Evolutionary conservation across 352 stramenopile species (phyloP).

Genomic region (Blastocystis sp.): DNA sequence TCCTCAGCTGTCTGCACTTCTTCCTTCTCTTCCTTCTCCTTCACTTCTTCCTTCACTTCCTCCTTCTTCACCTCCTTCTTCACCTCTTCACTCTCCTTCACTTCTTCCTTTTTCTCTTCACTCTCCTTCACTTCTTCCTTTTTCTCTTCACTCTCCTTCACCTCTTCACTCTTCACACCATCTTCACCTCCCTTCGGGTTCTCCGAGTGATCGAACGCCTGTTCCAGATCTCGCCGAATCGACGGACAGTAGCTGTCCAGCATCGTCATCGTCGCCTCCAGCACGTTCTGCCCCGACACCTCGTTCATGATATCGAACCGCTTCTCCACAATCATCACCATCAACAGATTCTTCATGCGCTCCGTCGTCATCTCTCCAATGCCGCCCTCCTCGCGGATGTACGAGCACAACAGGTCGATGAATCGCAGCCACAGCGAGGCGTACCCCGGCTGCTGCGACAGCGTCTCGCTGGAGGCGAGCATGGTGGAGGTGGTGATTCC

Average conservation of each 20-base stretch:
- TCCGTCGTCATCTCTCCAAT: conserved; percentile 51
- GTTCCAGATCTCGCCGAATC: conserved; percentile 36
- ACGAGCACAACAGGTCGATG: conserved; percentile 56
- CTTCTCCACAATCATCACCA: conserved; percentile 69
- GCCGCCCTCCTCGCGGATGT: conserved; percentile 9
- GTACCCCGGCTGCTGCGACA: conserved; percentile 41
- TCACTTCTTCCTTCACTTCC: not conserved
- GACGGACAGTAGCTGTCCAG: conserved; percentile 57
- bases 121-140: not conserved
- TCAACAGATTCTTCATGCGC: conserved; percentile 62
- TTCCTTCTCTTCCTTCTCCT: not conserved
- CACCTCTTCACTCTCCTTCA: not conserved
- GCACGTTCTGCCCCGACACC: conserved; percentile 29
- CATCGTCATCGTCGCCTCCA: conserved; percentile 72
- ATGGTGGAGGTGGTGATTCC: conserved; percentile 28
- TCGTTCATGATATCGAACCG: conserved; percentile 41
- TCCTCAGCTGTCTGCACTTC: not conserved
- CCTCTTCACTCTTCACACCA: not conserved
- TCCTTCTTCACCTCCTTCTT: not conserved
- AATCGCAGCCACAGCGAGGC: conserved; percentile 59
- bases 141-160: not conserved
- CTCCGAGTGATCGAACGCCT: not conserved
- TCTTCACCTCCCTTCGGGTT: not conserved
- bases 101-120: not conserved
- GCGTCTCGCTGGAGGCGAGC: conserved; percentile 23